phyloP scores from a whole-genome alignment of 805 yeast species.

The Starmerella sp. region DNA sequence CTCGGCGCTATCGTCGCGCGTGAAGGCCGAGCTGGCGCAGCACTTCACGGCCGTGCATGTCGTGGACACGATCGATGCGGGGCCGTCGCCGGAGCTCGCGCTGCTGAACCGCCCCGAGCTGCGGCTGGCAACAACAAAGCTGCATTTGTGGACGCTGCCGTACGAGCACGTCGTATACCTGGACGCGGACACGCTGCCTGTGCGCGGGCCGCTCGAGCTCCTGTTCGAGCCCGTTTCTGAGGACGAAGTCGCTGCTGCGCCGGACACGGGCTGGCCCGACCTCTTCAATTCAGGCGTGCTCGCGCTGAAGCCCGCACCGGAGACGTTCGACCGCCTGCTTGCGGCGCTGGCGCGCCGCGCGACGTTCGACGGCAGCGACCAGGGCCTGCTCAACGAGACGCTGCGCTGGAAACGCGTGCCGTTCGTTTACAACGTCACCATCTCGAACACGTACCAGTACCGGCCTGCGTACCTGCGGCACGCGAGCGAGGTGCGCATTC shows the following conservation, averaged over 20 bases:
- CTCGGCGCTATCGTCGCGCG: slow-evolving; percentile 16
- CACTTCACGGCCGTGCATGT: slow-evolving; percentile 25
- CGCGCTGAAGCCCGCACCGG: slow-evolving; percentile 42
- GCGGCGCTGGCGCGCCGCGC: slow-evolving; percentile 24
- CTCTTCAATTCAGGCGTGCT: slow-evolving; percentile 74
- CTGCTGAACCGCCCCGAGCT: slow-evolving; percentile 42
- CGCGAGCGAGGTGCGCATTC: slow-evolving; percentile 31
- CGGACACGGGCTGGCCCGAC: slow-evolving; percentile 91
- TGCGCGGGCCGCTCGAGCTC: slow-evolving; percentile 27
- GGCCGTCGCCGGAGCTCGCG: slow-evolving; percentile 22
- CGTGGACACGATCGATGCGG: slow-evolving; percentile 25
- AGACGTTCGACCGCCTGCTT: slow-evolving; percentile 35
- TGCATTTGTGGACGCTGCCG: slow-evolving; percentile 43
- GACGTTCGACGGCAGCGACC: slow-evolving; percentile 84
- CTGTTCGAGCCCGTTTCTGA: slow-evolving; percentile 7
- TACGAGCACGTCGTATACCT: slow-evolving; percentile 37
- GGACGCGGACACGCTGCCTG: slow-evolving; percentile 46
- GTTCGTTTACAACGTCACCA: slow-evolving; percentile 74
- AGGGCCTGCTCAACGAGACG: slow-evolving; percentile 66
- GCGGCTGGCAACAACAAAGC: slow-evolving; percentile 39
- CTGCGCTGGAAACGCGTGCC: slow-evolving; percentile 61
- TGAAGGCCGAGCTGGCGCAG: slow-evolving; percentile 17
- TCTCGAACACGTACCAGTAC: slow-evolving; percentile 46
- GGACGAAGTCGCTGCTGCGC: slow-evolving; percentile 37
- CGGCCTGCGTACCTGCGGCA: slow-evolving; percentile 57